Evolutionary conservation across 2,329 filamentous ascomycete genomes (phyloP), one percentile per base, ranked within the genome.

Genomic region (Ophiostoma tasmaniense): DNA sequence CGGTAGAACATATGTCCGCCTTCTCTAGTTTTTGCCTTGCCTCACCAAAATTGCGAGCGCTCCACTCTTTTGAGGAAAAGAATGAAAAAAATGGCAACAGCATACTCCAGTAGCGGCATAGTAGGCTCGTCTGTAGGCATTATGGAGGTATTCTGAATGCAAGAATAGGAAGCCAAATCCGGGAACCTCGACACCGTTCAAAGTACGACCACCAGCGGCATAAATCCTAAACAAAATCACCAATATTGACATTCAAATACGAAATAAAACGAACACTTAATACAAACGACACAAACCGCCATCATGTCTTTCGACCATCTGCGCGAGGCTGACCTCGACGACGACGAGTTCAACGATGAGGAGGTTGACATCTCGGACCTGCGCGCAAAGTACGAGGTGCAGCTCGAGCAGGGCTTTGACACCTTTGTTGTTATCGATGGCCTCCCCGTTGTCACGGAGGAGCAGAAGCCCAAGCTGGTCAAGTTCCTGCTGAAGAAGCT

Each of bases 401-500:
- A 94, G 78, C 85, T 98, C 73, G 95, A 99, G 79, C 92, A 96
- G 80, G 95, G 95, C 70, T 90, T 97, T 76, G 95, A 99, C 79
- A 90, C 93, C 73, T 99, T 99, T 77, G 91, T 99, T 73, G 93
- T 98, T 72, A 87, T 98, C 78, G 95, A 99, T 80, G 95, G 95
- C 73, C 87, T 99, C 61, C 95, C 95, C 73, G 83, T 90, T 73
- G 94, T 99, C 73, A 92, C 84, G 70, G 92, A 93, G 79, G 94
- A 95, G 66, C 93, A 91, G 83, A 94, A 93, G 83, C 88, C 91
- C 71, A 98, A 97, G 84, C 88, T 99, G 71, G 84, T 97, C 80
- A 98, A 98, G 81, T 98, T 98, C 81, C 83, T 99, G 81, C 83
- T 96, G 79, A 92, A 93, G 83, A 97, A 96, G 84, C 84, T 99